Evolutionary conservation across 257 asterid genomes (phyloP).

Genomic region (Lycium ferocissimum): DNA sequence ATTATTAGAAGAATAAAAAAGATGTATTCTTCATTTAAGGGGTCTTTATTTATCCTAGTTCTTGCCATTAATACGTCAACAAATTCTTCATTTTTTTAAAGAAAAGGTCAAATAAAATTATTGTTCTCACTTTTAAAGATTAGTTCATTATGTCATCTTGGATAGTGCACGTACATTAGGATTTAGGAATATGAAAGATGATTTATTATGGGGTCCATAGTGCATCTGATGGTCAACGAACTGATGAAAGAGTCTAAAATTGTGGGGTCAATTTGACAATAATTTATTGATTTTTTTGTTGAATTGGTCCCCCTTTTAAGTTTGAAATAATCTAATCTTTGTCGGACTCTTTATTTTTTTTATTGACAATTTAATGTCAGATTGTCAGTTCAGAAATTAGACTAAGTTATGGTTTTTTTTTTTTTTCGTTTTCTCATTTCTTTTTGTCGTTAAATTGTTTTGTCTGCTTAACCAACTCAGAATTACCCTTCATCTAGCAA

Average conservation of each 20-base stretch:
- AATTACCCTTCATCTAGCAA: neutral
- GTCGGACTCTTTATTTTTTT: conserved; percentile 23
- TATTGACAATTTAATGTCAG: neutral
- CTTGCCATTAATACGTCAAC: neutral
- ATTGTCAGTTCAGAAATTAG: neutral
- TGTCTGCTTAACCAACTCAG: neutral
- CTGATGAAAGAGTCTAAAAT: conserved; percentile 12
- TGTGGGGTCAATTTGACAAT: conserved; percentile 28
- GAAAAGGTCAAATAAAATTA: neutral
- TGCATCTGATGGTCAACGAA: conserved; percentile 41
- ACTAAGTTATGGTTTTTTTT: neutral
- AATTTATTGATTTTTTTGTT: neutral
- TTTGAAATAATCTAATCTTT: conserved; percentile 30
- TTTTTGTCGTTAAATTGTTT: conserved; percentile 18
- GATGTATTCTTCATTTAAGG: neutral
- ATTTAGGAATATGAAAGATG: conserved; percentile 21
- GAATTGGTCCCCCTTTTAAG: conserved; percentile 18
- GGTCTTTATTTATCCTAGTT: neutral
- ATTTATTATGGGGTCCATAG: conserved; percentile 27
- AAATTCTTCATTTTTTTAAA: neutral
- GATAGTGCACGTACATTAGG: conserved; percentile 25
- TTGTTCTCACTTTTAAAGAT: neutral
- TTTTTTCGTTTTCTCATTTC: neutral
- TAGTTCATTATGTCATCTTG: conserved; percentile 21
- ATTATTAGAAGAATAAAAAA: neutral